These are phyloP conservation scores for Trichoderma endophyticum DNA, from an alignment of 2,329 filamentous ascomycete genomes.

Conservation along the genomic window DNA sequence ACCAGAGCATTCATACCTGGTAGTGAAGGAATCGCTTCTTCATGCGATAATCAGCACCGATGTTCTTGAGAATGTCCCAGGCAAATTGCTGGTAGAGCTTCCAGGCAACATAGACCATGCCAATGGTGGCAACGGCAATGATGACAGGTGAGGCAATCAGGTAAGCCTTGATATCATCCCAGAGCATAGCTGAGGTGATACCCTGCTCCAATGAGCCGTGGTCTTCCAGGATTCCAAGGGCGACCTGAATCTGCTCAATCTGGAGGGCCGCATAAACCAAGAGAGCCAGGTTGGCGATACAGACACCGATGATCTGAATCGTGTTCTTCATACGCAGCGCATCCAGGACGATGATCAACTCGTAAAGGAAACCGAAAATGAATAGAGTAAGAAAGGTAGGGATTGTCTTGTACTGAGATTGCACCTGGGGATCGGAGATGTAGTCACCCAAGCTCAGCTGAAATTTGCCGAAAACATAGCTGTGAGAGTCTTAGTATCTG, in stretches of 20 bases:
- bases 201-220: conserved; percentile 43
- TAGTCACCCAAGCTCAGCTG: conserved; percentile 56
- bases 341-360: conserved; percentile 87
- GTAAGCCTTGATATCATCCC: conserved; percentile 67
- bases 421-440: conserved; percentile 38
- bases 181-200: conserved; percentile 49
- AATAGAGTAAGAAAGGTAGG: conserved; percentile 95
- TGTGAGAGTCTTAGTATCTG: conserved; percentile 36
- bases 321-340: conserved; percentile 94
- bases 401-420: conserved; percentile 66
- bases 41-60: conserved; percentile 94
- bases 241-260: conserved; percentile 81
- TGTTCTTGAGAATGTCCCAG: conserved; percentile 99
- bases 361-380: conserved; percentile 95
- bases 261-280: conserved; percentile 92
- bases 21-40: conserved; percentile 95
- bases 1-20: conserved; percentile 58
- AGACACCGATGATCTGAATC: conserved; percentile 95
- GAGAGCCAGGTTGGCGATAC: conserved; percentile 86
- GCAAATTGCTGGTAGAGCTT: conserved; percentile 98
- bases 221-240: conserved; percentile 55
- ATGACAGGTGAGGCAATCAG: conserved; percentile 83
- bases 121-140: conserved; percentile 69
- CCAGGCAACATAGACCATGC: conserved; percentile 78
- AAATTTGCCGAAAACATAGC: conserved; percentile 88